Evolutionary conservation across 345 rosid genomes (phyloP).

Genomic region (Lagerstroemia speciosa): DNA sequence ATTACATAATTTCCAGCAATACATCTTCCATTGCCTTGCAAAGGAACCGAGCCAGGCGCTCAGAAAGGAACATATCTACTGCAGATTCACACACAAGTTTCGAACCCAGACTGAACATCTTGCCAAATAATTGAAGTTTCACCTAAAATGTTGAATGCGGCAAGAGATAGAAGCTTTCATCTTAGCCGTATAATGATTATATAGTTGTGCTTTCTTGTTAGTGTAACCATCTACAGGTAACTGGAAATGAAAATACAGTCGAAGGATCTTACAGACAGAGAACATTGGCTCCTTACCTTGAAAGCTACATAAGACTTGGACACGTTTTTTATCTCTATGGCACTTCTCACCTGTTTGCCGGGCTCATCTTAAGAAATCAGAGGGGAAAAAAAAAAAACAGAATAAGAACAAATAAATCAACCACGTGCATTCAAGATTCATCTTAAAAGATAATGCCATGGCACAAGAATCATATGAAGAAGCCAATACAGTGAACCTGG

Average conservation of each 20-base stretch:
- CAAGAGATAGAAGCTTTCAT: background rate
- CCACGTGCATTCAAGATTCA: background rate
- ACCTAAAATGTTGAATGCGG: background rate
- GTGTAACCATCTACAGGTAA: background rate
- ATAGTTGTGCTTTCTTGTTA: background rate
- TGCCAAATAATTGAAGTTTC: background rate
- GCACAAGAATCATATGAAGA: background rate
- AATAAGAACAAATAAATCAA: conserved; percentile 9
- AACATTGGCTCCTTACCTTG: conserved; percentile 34
- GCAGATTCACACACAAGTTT: background rate
- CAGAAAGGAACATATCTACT: background rate
- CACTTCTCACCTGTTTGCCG: conserved; percentile 62
- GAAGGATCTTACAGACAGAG: background rate
- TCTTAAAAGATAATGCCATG: too few species aligned
- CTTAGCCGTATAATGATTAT: background rate
- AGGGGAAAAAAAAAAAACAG: conserved; percentile 2
- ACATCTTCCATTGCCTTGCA: too few species aligned
- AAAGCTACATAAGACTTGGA: conserved; percentile 63
- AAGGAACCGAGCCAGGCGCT: too few species aligned
- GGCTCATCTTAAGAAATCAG: conserved; percentile 44
- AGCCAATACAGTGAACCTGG: background rate
- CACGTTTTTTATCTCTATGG: conserved; percentile 53
- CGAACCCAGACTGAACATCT: background rate
- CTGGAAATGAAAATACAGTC: background rate
- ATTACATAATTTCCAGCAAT: background rate